Evolutionary conservation across 306 rosid genomes (phyloP).

Genomic region (Alnus rubra): DNA sequence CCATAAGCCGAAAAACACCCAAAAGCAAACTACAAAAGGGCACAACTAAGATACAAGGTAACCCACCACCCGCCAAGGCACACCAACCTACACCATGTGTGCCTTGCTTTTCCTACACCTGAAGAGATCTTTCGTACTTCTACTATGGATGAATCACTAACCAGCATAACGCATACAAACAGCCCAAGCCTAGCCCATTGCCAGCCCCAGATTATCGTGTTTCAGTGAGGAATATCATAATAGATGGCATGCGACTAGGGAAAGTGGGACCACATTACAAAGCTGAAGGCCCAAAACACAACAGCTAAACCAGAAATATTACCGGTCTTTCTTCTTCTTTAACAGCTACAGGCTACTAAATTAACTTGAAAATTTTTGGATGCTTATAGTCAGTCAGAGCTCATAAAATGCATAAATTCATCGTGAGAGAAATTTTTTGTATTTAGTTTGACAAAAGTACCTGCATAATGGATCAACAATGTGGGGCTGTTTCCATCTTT

Average conservation of each 20-base stretch:
- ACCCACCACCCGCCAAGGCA: no score
- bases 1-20: no score
- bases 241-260: not conserved
- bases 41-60: no score
- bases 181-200: not conserved
- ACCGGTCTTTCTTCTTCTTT: not conserved
- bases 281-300: not conserved
- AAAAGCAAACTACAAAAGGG: no score
- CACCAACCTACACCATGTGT: no score
- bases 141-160: not conserved
- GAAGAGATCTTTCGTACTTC: no score
- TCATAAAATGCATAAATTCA: not conserved
- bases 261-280: not conserved
- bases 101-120: no score
- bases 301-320: not conserved
- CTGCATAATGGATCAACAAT: constrained; percentile 88
- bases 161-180: not conserved
- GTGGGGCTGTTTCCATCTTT: constrained; percentile 84
- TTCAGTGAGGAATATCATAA: not conserved
- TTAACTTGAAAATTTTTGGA: not conserved
- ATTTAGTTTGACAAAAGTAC: constrained; percentile 37
- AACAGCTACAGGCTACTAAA: not conserved
- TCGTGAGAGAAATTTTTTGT: not conserved
- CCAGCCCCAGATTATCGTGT: not conserved
- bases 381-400: not conserved